Evolutionary conservation across 192 early-diverging fungal genomes (phyloP), one percentile per base, ranked within the genome.

Genomic region (Coemansia sp.): DNA sequence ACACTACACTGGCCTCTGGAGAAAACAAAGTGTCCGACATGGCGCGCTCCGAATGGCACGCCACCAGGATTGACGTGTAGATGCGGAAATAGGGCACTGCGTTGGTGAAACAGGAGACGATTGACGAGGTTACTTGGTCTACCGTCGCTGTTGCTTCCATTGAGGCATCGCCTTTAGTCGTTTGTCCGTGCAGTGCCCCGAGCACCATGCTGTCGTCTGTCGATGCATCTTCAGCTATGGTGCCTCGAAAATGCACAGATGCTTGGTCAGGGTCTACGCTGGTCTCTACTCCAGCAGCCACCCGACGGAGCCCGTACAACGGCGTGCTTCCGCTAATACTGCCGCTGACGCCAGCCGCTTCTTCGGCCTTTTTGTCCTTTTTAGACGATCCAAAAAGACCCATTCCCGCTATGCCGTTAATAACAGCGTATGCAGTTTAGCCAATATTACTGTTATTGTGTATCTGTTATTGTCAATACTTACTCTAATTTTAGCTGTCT

Each of bases 61-160:
- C 76, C 0, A 79, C 61, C 21, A 79, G 67, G 18, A 73, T 60
- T 17, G 76, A 79, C 28, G 76, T 71, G 57, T 70, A 62, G 49
- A 79, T 66, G 38, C 76, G 76, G 14, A 74, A 52, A 51, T 79
- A 79, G 2, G 76, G 76, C 31, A 70, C 58, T 0, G 18, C 54
- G 51, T 55, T 46, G 3, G 61, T 52, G 42, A 74, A 79, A 40
- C 71, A 68, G 20, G 55, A 61, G 5, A 34, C 53, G 0, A 68
- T 59, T n/a, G 77, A 59, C n/a, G 48, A 28, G 5, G 64, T 20
- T 10, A 80, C 65, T 28, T 70, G 70, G 53, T 72, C 76, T 1
- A 60, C 54, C 1, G 76, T 73, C 8, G 65, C 42, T 3, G 38
- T 44, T 18, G 62, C 23, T 15, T 58, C 59, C 15, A 56, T 37